These are phyloP conservation scores for Umbelopsis sp. DNA, from an alignment of 192 early-diverging fungal genomes.

Conservation along the genomic window DNA sequence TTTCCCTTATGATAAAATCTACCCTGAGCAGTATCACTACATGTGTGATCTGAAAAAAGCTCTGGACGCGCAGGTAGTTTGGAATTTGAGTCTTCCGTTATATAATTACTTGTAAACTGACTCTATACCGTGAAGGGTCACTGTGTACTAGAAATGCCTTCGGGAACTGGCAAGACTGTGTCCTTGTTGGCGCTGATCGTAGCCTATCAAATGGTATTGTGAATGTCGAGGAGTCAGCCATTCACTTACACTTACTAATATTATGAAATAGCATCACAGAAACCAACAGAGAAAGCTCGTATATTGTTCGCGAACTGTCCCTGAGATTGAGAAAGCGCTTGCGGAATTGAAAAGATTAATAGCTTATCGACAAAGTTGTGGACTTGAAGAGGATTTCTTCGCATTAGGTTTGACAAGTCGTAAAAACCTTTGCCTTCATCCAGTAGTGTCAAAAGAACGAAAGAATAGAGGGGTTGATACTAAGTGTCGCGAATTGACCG, in stretches of 20 bases:
- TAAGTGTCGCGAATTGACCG: constrained; percentile 88
- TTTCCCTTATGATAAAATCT: constrained; percentile 99
- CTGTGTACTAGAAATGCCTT: constrained; percentile 98
- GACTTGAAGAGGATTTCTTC: constrained; percentile 78
- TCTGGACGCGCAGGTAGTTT: constrained; percentile 79
- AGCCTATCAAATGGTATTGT: constrained; percentile 84
- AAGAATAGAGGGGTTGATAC: constrained; percentile 87
- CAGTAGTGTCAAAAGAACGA: constrained; percentile 84
- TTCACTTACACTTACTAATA: background rate
- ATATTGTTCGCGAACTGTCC: constrained; percentile 99
- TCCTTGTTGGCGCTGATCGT: constrained; percentile 94
- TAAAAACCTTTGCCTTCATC: constrained; percentile 94
- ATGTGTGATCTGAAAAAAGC: constrained; percentile 95
- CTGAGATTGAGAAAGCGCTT: constrained; percentile 99
- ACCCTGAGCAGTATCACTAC: constrained; percentile 98
- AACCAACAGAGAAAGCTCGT: constrained; percentile 94
- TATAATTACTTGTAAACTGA: background rate
- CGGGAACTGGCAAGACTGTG: constrained; percentile 98
- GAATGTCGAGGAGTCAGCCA: too few species aligned
- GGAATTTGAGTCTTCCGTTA: background rate
- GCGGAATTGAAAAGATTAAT: constrained; percentile 93
- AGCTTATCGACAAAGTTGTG: constrained; percentile 74
- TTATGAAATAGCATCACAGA: constrained; percentile 63
- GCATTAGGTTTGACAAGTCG: constrained; percentile 92
- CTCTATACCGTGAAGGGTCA: constrained; percentile 68